These are phyloP conservation scores for Rasamsonia emersonii DNA, from an alignment of 2,329 filamentous ascomycete species.

Conservation along the genomic window DNA sequence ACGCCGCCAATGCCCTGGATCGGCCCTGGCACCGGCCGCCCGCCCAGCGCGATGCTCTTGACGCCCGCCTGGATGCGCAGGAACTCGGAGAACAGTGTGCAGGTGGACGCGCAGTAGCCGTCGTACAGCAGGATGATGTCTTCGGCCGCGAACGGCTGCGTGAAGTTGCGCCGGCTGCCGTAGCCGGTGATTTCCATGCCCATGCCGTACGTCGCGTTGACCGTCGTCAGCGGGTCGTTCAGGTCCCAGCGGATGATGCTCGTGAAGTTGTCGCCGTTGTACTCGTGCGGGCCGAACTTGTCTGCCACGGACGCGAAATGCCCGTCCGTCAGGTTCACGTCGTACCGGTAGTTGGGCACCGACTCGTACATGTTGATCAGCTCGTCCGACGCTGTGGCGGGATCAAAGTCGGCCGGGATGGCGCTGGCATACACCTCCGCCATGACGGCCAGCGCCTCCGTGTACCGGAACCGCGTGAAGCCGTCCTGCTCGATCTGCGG, in stretches of 20 bases:
- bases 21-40: slow-evolving; percentile 41
- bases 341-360: slow-evolving; percentile 7
- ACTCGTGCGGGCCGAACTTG: slow-evolving; percentile 26
- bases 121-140: slow-evolving; percentile 6
- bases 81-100: slow-evolving; percentile 17
- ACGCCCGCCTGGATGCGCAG: slow-evolving; percentile 31
- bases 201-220: not conserved
- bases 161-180: not conserved
- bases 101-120: slow-evolving; percentile 10
- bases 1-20: slow-evolving; percentile 55
- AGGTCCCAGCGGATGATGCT: slow-evolving; percentile 15
- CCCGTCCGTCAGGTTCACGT: slow-evolving; percentile 17
- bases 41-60: slow-evolving; percentile 48
- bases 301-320: slow-evolving; percentile 32
- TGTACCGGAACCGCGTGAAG: slow-evolving; percentile 37
- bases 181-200: not conserved
- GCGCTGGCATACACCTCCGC: slow-evolving; percentile 13
- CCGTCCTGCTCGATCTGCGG: slow-evolving; percentile 34
- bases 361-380: not conserved
- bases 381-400: not conserved
- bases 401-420: slow-evolving; percentile 9
- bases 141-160: slow-evolving; percentile 1
- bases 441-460: slow-evolving; percentile 24
- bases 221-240: too few species aligned
- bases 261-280: slow-evolving; percentile 13